These are phyloP conservation scores for Colletotrichum shisoi DNA, from an alignment of 2,329 filamentous ascomycete species.

Conservation along the genomic window DNA sequence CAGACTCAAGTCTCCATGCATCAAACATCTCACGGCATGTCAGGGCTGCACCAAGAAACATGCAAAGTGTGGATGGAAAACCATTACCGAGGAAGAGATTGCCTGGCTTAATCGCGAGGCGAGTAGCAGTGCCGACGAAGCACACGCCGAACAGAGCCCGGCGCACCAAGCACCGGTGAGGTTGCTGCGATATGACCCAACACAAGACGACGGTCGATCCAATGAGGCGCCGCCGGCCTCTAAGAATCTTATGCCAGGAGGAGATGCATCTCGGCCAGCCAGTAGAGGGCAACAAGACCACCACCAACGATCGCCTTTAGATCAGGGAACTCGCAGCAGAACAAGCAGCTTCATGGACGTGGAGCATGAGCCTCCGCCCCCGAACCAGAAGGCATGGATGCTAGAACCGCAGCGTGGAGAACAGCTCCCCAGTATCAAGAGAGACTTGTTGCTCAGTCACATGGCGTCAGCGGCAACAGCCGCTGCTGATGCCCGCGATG, in stretches of 20 bases:
- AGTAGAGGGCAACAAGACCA: constrained; percentile 35
- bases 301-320: constrained; percentile 31
- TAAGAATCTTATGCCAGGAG: constrained; percentile 24
- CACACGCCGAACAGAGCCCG: constrained; percentile 44
- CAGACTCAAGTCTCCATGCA: constrained; percentile 78
- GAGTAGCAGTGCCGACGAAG: constrained; percentile 44
- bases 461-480: constrained; percentile 49
- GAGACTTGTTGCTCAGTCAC: constrained; percentile 47
- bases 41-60: constrained; percentile 90
- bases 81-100: constrained; percentile 76
- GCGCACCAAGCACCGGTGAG: constrained; percentile 37
- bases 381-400: constrained; percentile 31
- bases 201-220: constrained; percentile 33
- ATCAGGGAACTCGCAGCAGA: constrained; percentile 33
- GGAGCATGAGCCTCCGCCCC: constrained; percentile 23
- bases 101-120: constrained; percentile 48
- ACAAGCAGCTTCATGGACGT: constrained; percentile 39
- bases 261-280: constrained; percentile 34
- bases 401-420: constrained; percentile 34
- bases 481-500: constrained; percentile 43
- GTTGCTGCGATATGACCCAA: constrained; percentile 38
- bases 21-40: constrained; percentile 87
- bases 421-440: constrained; percentile 38
- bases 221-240: constrained; percentile 22
- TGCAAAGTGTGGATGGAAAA: constrained; percentile 85